phyloP scores from a whole-genome alignment of 768 basidiomycete species.

The Hypholoma fasciculare region DNA sequence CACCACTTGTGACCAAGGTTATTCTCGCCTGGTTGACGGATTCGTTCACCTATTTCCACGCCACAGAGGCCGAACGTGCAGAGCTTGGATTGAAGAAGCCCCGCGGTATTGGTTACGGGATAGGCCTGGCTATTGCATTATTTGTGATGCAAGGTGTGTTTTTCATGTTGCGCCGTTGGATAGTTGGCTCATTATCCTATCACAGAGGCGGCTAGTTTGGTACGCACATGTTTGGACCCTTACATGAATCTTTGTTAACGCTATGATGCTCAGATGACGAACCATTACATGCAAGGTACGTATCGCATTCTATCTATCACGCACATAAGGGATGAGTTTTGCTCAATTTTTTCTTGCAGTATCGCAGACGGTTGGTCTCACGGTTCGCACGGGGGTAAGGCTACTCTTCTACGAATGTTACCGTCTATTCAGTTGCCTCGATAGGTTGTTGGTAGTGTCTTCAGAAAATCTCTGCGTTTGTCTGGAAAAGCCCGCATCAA shows the following conservation, averaged over 20 bases:
- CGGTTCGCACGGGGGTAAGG: constrained; percentile 46
- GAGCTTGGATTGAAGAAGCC: constrained; percentile 32
- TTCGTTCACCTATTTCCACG: constrained; percentile 42
- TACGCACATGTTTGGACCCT: constrained; percentile 6
- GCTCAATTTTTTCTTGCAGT: constrained; percentile 19
- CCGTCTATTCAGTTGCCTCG: not conserved
- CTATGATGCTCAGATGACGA: constrained; percentile 31
- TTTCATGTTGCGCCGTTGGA: not conserved
- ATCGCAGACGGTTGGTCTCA: constrained; percentile 46
- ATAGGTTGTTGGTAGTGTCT: constrained; percentile 47
- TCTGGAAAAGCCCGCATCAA: constrained; percentile 58
- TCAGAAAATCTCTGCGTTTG: constrained; percentile 67
- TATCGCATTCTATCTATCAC: not conserved
- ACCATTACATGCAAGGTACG: constrained; percentile 47
- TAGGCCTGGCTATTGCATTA: constrained; percentile 57
- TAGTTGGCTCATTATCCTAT: not conserved
- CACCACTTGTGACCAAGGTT: constrained; percentile 58
- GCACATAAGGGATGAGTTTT: too few relatives aligned
- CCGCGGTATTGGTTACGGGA: constrained; percentile 56
- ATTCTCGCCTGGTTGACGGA: constrained; percentile 56
- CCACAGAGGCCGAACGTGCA: constrained; percentile 35
- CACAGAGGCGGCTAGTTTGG: constrained; percentile 42
- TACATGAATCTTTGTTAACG: not conserved
- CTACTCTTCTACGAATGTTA: not conserved
- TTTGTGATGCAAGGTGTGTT: constrained; percentile 60